phyloP scores from a whole-genome alignment of 1,284 basidiomycete species.

The Fomes fomentarius region DNA sequence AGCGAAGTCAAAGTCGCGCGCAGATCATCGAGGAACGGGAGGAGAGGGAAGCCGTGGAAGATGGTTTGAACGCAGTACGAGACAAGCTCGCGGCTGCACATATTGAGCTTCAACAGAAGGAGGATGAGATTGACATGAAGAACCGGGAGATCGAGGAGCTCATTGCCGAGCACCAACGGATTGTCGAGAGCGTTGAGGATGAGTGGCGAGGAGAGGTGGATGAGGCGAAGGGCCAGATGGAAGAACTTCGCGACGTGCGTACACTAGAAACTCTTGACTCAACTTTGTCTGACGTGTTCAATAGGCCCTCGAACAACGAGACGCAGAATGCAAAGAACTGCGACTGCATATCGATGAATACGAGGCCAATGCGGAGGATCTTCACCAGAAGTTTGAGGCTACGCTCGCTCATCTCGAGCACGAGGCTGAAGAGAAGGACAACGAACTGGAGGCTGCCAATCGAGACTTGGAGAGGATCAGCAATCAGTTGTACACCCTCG shows the following conservation, averaged over 20 bases:
- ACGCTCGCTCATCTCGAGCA: constrained; percentile 73
- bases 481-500: constrained; percentile 62
- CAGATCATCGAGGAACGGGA: constrained; percentile 70
- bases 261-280: neutral
- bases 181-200: constrained; percentile 70
- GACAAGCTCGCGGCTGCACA: constrained; percentile 78
- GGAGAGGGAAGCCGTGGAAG: constrained; percentile 73
- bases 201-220: constrained; percentile 82
- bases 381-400: constrained; percentile 74
- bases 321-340: constrained; percentile 73
- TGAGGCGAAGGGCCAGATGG: constrained; percentile 68
- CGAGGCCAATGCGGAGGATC: constrained; percentile 68
- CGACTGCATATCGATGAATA: constrained; percentile 73
- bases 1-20: constrained; percentile 72
- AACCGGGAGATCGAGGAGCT: constrained; percentile 72
- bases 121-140: constrained; percentile 80
- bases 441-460: constrained; percentile 68
- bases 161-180: constrained; percentile 65
- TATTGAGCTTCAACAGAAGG: constrained; percentile 82
- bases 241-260: constrained; percentile 77
- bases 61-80: constrained; percentile 69
- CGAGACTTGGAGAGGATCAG: constrained; percentile 76
- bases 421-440: constrained; percentile 72
- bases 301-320: constrained; percentile 74
- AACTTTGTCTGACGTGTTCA: constrained; percentile 4